phyloP scores from a whole-genome alignment of 179 eudicot species.

The Beta lomatogona region DNA sequence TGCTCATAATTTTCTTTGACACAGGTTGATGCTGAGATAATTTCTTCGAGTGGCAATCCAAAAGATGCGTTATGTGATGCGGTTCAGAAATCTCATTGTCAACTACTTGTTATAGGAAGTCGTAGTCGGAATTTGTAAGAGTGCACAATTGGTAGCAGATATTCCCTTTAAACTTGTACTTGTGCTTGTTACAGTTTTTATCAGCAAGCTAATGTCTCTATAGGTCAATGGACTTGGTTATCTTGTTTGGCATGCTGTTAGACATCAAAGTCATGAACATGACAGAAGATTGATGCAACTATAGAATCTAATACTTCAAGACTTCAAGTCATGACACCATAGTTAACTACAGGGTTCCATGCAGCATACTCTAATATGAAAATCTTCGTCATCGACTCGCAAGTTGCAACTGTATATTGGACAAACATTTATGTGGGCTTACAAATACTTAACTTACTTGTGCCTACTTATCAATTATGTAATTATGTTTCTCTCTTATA shows the following conservation, averaged over 20 bases:
- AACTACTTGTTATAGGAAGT: slow-evolving; percentile 65
- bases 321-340: neutral
- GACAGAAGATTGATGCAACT: neutral
- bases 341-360: neutral
- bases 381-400: neutral
- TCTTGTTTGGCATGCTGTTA: neutral
- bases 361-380: neutral
- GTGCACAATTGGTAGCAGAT: no score
- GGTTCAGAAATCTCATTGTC: slow-evolving; percentile 47
- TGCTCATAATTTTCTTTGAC: neutral
- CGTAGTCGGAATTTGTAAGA: slow-evolving; percentile 37
- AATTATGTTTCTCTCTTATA: neutral
- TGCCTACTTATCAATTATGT: neutral
- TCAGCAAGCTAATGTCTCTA: neutral
- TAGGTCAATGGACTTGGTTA: neutral
- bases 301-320: no score
- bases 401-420: neutral
- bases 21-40: slow-evolving; percentile 51
- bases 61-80: slow-evolving; percentile 64
- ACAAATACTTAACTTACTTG: neutral
- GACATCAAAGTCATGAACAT: neutral
- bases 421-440: neutral
- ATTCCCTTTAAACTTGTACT: neutral
- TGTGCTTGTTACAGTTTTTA: no score
- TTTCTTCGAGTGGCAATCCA: slow-evolving; percentile 57